Base-by-base conservation (phyloP, 768 basidiomycete genomes). In the Podaxis sp. region DNA sequence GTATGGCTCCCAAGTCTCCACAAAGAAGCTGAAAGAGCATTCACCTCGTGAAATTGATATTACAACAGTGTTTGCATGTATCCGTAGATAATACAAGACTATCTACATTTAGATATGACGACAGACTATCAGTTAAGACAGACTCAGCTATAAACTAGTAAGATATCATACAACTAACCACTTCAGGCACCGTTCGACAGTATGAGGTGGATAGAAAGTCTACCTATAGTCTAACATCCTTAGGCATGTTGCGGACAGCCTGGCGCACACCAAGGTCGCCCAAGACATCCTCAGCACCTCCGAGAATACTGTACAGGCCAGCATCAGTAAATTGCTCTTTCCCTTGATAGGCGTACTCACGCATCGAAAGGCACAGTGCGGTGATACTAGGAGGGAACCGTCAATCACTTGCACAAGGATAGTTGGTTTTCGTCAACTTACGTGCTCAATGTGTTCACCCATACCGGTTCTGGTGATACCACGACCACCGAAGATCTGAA, bases 401-500 rank as follows among this genome's bases (percentile, higher is more conserved):
- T 76, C 56, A 72, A 69, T 58, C 66, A 66, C 56, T 67, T 64
- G 50, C n/a, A 49, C 26, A 40, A 50, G 56, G 51, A 30, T 20
- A 63, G 8, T 36, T 51, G 20, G 12, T 50, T 20, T 36, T 24
- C 17, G 40, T 49, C 46, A 46, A 75, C 82, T 68, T 62, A 77
- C 76, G 68, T 90, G 88, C 75, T 93, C 91, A 63, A 91, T 86
- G 65, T 80, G 80, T 54, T 80, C 78, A 46, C 92, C 93, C 82
- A 84, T 83, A 62, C 91, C 92, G 7, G 88, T 88, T 74, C 85
- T 83, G 12, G 95, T 96, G 64, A 96, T 84, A 51, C 91, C 94
- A 67, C 95, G 86, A 22, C 94, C 94, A 65, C 93, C 93, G 70
- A 94, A 95, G 66, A 95, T 87, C 73, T 91, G 89, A 2, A 94